These are phyloP conservation scores for Microdochium bolleyi DNA, from an alignment of 2,329 filamentous ascomycete genomes.

Conservation along the genomic window DNA sequence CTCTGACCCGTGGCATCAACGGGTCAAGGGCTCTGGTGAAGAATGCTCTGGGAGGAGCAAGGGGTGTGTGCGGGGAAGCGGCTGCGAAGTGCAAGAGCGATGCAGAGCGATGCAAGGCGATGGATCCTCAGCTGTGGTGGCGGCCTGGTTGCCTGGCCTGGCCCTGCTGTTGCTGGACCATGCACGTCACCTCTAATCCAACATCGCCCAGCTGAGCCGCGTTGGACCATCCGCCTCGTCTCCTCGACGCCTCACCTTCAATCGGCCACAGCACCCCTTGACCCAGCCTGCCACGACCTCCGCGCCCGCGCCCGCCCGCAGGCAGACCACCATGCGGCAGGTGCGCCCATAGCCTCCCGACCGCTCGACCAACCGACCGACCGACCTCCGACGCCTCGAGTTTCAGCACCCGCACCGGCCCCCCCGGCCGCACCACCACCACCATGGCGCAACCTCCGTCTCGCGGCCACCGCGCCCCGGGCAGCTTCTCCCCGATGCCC, in stretches of 20 bases:
- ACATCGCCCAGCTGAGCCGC: no score
- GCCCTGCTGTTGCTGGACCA: no score
- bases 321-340: not conserved
- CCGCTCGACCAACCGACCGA: no score
- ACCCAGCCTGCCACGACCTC: not conserved
- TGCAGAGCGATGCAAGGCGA: no score
- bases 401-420: not conserved
- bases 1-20: no score
- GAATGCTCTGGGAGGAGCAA: not conserved
- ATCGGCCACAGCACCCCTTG: not conserved
- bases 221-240: no score
- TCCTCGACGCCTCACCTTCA: not conserved
- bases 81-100: not conserved
- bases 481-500: conserved; percentile 48
- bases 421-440: not conserved
- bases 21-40: not conserved
- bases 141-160: no score
- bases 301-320: not conserved
- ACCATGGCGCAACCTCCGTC: not conserved
- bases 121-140: no score
- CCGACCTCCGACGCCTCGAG: not conserved
- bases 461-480: conserved; percentile 16
- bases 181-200: no score
- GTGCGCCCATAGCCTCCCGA: not conserved
- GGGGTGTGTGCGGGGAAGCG: not conserved